Percentiles rank a stretch among this genome's conserved stretches.
phyloP scores from a whole-genome alignment of 2,329 filamentous ascomycete species.

The Pezicula carpinea region DNA sequence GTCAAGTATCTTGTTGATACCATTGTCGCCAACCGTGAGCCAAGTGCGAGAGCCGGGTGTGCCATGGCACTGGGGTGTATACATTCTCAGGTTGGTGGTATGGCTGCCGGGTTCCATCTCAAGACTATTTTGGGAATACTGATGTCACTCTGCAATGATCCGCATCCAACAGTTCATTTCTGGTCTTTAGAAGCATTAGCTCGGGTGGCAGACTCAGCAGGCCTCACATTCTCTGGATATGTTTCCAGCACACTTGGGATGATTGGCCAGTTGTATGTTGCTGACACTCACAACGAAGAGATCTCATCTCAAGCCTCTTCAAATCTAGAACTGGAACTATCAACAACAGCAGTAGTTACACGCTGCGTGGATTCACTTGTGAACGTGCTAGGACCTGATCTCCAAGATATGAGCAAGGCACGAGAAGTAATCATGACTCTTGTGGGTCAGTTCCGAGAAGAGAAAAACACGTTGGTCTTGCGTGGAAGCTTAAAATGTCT shows the following conservation, averaged over 20 bases:
- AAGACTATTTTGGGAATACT: constrained; percentile 97
- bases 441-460: constrained; percentile 75
- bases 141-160: constrained; percentile 96
- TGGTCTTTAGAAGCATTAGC: constrained; percentile 91
- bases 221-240: constrained; percentile 85
- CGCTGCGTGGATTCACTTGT: constrained; percentile 92
- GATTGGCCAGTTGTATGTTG: constrained; percentile 87
- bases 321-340: constrained; percentile 82
- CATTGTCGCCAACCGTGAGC: constrained; percentile 90
- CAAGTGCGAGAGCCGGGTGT: constrained; percentile 87
- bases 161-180: constrained; percentile 91
- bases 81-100: constrained; percentile 91
- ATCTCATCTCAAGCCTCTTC: constrained; percentile 75
- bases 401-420: constrained; percentile 90
- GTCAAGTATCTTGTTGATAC: constrained; percentile 91
- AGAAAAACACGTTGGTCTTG: constrained; percentile 65
- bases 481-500: constrained; percentile 76
- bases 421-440: constrained; percentile 86
- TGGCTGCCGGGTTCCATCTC: constrained; percentile 93
- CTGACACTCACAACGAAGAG: constrained; percentile 87
- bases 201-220: constrained; percentile 84
- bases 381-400: constrained; percentile 90
- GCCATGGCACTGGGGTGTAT: constrained; percentile 91
- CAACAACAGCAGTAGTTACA: constrained; percentile 77
- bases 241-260: constrained; percentile 89